Conservation (phyloP, 495 filamentous ascomycete species). For the Hypoxylon intermedium region DNA sequence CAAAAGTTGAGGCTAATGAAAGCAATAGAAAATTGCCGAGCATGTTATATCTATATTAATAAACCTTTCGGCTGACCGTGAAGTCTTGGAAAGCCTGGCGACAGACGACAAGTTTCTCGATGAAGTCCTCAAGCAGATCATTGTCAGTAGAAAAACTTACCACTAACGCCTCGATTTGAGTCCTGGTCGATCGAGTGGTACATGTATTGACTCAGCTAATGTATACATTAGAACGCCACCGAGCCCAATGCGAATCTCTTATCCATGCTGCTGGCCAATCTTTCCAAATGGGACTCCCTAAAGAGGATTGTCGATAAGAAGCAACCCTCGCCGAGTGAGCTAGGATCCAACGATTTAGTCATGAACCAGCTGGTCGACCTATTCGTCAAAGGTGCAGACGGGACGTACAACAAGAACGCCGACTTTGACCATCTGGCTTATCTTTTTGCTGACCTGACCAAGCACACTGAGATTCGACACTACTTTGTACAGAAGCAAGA, state of each 20-base stretch:
- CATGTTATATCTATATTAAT: constrained; percentile 92
- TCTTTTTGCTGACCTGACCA: constrained; percentile 89
- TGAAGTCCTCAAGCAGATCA: constrained; percentile 71
- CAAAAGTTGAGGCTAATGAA: too few relatives aligned
- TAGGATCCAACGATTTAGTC: constrained; percentile 72
- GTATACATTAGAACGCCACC: constrained; percentile 50
- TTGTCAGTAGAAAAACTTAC: constrained; percentile 63
- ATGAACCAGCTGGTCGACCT: constrained; percentile 93
- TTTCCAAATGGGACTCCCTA: constrained; percentile 78
- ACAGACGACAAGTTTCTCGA: constrained; percentile 84
- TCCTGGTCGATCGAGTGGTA: background rate
- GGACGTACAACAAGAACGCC: constrained; percentile 81
- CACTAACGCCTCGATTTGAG: background rate
- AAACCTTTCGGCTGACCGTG: constrained; percentile 82
- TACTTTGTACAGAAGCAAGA: constrained; percentile 77
- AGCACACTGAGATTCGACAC: constrained; percentile 71
- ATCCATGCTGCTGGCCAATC: constrained; percentile 91
- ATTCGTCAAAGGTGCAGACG: constrained; percentile 89
- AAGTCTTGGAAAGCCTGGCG: constrained; percentile 73
- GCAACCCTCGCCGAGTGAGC: constrained; percentile 63
- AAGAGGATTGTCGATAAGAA: constrained; percentile 70
- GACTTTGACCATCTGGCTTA: constrained; percentile 93
- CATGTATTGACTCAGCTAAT: constrained; percentile 30
- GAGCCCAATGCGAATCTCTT: constrained; percentile 81
- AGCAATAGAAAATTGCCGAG: constrained; percentile 79